Conservation (phyloP, 495 filamentous ascomycete species). For the Tuber borchii region DNA sequence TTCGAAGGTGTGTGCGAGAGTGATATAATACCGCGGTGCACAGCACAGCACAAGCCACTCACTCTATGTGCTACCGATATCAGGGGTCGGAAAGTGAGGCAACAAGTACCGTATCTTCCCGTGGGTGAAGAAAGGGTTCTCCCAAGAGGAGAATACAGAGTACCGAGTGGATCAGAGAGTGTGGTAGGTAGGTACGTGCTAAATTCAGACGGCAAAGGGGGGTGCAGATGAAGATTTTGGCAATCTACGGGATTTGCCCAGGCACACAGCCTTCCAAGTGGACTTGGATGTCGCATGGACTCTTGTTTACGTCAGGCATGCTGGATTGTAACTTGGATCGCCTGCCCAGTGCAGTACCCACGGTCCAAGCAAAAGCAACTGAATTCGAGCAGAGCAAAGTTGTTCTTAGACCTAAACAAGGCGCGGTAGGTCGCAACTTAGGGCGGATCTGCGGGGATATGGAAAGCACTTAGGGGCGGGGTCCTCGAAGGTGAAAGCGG, state of each 20-base stretch:
- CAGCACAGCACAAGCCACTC: neutral
- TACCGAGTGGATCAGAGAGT: neutral
- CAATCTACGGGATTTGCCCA: neutral
- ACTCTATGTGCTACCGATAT: neutral
- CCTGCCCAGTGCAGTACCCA: neutral
- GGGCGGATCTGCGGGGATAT: neutral
- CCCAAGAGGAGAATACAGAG: neutral
- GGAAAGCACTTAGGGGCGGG: neutral
- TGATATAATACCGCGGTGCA: neutral
- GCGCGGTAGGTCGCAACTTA: neutral
- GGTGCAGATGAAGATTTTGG: neutral
- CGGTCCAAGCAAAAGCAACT: neutral
- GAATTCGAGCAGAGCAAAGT: neutral
- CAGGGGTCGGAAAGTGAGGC: neutral
- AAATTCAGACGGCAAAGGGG: neutral
- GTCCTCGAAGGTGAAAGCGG: neutral
- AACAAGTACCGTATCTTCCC: neutral
- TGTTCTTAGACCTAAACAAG: neutral
- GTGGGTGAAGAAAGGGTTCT: neutral
- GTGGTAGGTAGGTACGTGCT: neutral
- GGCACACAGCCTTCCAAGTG: neutral
- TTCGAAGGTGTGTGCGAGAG: neutral
- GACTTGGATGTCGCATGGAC: neutral
- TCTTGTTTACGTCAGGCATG: neutral
- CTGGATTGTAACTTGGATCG: neutral